phyloP scores from a whole-genome alignment of 1,284 basidiomycete species.

The Dichomitus squalens region DNA sequence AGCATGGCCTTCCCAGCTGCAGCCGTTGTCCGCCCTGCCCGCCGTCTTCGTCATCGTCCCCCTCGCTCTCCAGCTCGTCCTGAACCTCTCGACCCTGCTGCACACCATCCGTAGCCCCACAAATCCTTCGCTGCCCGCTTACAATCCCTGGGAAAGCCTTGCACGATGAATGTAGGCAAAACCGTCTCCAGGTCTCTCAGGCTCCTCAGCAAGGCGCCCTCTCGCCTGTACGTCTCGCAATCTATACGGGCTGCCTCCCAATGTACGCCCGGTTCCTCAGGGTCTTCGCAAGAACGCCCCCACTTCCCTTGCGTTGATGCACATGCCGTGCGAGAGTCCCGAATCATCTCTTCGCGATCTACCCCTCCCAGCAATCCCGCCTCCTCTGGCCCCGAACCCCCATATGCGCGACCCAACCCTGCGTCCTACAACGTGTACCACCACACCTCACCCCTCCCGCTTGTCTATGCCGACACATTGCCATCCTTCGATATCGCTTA shows the following conservation, averaged over 20 bases:
- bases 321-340: constrained; percentile 65
- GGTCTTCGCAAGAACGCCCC: constrained; percentile 35
- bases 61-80: constrained; percentile 8
- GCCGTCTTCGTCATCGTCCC: constrained; percentile 10
- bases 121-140: background rate
- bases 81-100: background rate
- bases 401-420: constrained; percentile 76
- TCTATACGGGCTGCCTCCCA: constrained; percentile 30
- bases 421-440: constrained; percentile 69
- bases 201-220: constrained; percentile 13
- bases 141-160: background rate
- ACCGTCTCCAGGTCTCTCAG: constrained; percentile 22
- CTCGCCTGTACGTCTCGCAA: constrained; percentile 16
- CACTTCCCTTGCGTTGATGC: constrained; percentile 79
- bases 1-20: constrained; percentile 2
- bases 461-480: constrained; percentile 77
- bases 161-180: constrained; percentile 24
- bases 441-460: constrained; percentile 61
- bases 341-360: constrained; percentile 39
- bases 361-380: constrained; percentile 30
- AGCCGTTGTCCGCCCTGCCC: background rate
- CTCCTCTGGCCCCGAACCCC: constrained; percentile 69
- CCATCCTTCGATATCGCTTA: constrained; percentile 90
- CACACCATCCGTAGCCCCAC: background rate
- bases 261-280: constrained; percentile 27